Evolutionary conservation across 768 basidiomycete species (phyloP).

Genomic region (Leccinum ochraceum): DNA sequence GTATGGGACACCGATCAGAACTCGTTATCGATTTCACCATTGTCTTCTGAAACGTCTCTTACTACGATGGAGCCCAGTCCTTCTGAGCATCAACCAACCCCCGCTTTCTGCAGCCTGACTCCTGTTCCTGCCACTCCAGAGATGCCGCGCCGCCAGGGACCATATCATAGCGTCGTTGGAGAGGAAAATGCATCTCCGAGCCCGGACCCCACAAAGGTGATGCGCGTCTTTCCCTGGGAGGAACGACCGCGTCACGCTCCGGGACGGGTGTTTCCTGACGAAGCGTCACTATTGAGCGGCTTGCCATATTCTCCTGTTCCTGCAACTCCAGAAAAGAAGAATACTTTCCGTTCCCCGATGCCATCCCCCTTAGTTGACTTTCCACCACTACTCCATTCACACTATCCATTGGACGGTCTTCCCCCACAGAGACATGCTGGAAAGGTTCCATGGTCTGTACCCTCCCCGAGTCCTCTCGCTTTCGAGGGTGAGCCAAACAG

Average conservation of each 20-base stretch:
- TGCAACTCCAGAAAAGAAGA: conserved; percentile 27
- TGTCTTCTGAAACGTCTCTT: conserved; percentile 25
- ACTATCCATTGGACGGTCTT: conserved; percentile 86
- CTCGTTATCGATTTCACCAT: conserved; percentile 39
- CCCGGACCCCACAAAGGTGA: conserved; percentile 74
- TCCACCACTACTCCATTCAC: conserved; percentile 60
- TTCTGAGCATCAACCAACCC: conserved; percentile 14
- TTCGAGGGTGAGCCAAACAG: conserved; percentile 33
- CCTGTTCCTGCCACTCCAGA: conserved; percentile 65
- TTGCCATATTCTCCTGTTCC: conserved; percentile 36
- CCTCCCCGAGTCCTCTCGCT: conserved; percentile 38
- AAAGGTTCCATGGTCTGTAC: conserved; percentile 53
- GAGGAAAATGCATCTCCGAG: conserved; percentile 47
- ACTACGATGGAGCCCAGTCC: conserved; percentile 24
- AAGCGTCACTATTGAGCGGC: conserved; percentile 51
- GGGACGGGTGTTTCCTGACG: conserved; percentile 70
- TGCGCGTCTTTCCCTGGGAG: conserved; percentile 95
- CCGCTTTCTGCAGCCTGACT: conserved; percentile 60
- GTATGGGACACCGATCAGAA: conserved; percentile 71
- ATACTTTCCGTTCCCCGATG: conserved; percentile 24
- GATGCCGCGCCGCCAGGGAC: conserved; percentile 64
- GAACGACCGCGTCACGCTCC: conserved; percentile 66
- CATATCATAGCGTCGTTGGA: conserved; percentile 64
- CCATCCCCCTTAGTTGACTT: conserved; percentile 45
- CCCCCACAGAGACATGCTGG: conserved; percentile 78